phyloP scores from a whole-genome alignment of 1,139 yeast genomes.

The Debaryomyces fabryi region DNA sequence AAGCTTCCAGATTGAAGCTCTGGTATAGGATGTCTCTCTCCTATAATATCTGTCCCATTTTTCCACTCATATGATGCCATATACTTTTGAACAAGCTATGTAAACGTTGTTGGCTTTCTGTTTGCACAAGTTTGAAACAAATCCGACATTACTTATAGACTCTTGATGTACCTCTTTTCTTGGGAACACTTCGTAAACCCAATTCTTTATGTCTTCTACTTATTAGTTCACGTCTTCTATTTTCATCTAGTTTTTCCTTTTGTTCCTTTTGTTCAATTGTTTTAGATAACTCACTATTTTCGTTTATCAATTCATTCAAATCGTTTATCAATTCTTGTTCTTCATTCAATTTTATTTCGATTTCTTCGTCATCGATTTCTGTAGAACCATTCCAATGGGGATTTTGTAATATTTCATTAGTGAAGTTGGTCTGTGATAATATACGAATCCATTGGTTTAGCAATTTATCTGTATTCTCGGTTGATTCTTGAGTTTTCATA shows the following conservation, averaged over 20 bases:
- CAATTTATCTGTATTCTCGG: conserved; percentile 39
- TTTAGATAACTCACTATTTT: conserved; percentile 29
- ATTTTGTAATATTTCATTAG: conserved; percentile 38
- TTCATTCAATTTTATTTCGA: conserved; percentile 19
- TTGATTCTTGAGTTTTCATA: conserved; percentile 32
- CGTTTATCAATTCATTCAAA: conserved; percentile 29
- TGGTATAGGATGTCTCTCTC: background rate
- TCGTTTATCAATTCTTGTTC: conserved; percentile 31
- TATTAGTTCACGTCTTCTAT: conserved; percentile 17
- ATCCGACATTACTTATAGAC: conserved; percentile 6
- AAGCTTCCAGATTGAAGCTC: background rate
- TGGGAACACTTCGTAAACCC: conserved; percentile 20
- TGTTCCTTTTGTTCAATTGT: conserved; percentile 27
- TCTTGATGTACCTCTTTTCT: conserved; percentile 9
- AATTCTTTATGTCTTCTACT: conserved; percentile 28
- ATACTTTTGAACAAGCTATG: background rate
- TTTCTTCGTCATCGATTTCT: conserved; percentile 26
- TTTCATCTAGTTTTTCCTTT: conserved; percentile 21
- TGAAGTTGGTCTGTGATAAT: conserved; percentile 48
- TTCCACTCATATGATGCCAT: background rate
- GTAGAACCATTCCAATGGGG: conserved; percentile 32
- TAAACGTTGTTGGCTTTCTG: background rate
- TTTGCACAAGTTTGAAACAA: background rate
- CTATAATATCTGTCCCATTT: background rate
- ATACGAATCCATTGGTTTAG: conserved; percentile 51